Conservation (phyloP, 352 stramenopile species). For the Elongisporangium prolatum region DNA sequence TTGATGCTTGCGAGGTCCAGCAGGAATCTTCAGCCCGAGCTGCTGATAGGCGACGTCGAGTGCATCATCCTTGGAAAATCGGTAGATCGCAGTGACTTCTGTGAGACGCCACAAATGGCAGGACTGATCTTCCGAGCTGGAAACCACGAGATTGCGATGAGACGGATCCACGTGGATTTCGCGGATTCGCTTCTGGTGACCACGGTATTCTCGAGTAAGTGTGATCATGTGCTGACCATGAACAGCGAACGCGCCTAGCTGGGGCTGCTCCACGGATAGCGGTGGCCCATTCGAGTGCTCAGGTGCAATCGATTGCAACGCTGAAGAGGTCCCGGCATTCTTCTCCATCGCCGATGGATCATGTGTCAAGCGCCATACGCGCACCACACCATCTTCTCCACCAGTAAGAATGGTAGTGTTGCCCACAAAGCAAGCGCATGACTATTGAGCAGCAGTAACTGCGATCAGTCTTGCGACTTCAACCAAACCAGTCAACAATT, state of each 20-base stretch:
- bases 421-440: constrained; percentile 72
- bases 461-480: neutral
- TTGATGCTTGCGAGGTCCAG: constrained; percentile 59
- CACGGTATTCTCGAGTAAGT: constrained; percentile 68
- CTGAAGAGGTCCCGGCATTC: constrained; percentile 25
- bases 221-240: constrained; percentile 44
- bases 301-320: constrained; percentile 22
- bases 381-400: constrained; percentile 78
- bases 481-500: constrained; percentile 1
- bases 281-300: neutral
- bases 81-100: constrained; percentile 52
- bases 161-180: constrained; percentile 78
- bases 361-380: constrained; percentile 55
- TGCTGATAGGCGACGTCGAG: constrained; percentile 54
- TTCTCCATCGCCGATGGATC: constrained; percentile 51
- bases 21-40: constrained; percentile 35
- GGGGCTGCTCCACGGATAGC: constrained; percentile 30
- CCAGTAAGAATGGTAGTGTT: constrained; percentile 73
- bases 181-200: constrained; percentile 75
- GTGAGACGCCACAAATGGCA: constrained; percentile 81
- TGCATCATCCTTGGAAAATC: constrained; percentile 75
- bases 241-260: constrained; percentile 54
- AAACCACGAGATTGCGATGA: constrained; percentile 73
- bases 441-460: constrained; percentile 22
- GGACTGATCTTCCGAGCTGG: constrained; percentile 71